Base-by-base conservation (phyloP, 345 rosid genomes). In the Geranium brycei region DNA sequence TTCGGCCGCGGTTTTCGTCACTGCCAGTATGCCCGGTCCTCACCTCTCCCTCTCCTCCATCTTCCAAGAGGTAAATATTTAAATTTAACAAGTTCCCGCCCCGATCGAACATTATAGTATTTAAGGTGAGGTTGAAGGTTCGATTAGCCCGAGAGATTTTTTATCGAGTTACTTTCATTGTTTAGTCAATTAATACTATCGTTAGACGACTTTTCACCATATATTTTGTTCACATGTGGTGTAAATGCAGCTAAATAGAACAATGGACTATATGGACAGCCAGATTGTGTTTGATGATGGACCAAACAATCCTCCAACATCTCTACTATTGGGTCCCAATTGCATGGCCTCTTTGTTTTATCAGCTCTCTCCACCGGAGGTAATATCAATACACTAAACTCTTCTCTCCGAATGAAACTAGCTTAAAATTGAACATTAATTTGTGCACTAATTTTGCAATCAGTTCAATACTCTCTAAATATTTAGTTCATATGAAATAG, bases 1-100 rank as follows among this genome's bases (percentile, higher is more conserved):
- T 32, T 17, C 65, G 15, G 66, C 31, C 38, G 78, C 71, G 4
- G 73, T 71, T 31, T 78, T 31, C 58, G 17, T 66, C 6, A 3
- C 76, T 1, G 73, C 76, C 5, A 1, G 71, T 47, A 71, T 77
- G 76, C 75, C 65, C 3, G 75, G 66, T 41, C 78, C 19, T 11
- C 38, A 32, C 3, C 38, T 32, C 2, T 0, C 60, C 23, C 12
- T 28, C 4, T 18, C 31, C n/a, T 19, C 1, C 19, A 62, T 35
- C 41, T 35, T 62, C 17, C 14, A 28, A 17, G 55, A 41, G 19
- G 65, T 5, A 40, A 14, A 30, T 38, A 47, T 19, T 14, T 14
- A 5, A 23, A 60, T 18, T 35, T 13, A 60, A 5, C 6, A 19
- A 18, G 15, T 7, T 13, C 32, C 18, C 15, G 31, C 17, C 14